Conservation (phyloP, 2,329 filamentous ascomycete species). For the Ascochyta viciae-villosae region DNA sequence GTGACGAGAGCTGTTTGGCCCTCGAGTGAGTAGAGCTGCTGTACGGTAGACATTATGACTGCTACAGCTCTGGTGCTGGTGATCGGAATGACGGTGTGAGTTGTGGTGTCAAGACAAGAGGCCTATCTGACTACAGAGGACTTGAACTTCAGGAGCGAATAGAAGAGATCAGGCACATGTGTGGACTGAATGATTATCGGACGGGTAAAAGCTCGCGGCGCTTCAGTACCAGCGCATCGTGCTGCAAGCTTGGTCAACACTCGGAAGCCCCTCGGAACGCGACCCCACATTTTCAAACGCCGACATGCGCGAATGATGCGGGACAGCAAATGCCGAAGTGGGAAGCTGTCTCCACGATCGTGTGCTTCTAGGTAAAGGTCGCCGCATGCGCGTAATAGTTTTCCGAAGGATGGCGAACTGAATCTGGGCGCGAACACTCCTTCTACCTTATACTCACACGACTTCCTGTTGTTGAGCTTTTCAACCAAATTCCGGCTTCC, state of each 20-base stretch:
- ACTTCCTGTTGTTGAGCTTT: neutral
- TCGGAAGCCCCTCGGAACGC: constrained; percentile 40
- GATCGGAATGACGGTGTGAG: constrained; percentile 8
- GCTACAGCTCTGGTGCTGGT: neutral
- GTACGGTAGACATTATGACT: constrained; percentile 38
- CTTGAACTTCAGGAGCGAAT: neutral
- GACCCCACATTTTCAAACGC: constrained; percentile 33
- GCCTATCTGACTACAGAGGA: neutral
- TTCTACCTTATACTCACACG: neutral
- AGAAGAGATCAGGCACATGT: neutral
- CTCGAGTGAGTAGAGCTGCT: constrained; percentile 57
- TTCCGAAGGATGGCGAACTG: constrained; percentile 13
- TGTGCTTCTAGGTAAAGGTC: constrained; percentile 30
- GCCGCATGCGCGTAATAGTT: constrained; percentile 30
- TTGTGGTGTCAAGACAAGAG: neutral
- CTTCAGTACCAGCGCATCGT: constrained; percentile 9
- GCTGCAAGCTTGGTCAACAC: constrained; percentile 16
- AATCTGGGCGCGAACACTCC: constrained; percentile 3
- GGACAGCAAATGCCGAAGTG: constrained; percentile 40
- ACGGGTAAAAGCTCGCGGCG: constrained; percentile 4
- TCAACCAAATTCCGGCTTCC: neutral
- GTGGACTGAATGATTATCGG: constrained; percentile 1
- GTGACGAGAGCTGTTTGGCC: constrained; percentile 59
- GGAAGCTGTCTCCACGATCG: constrained; percentile 37
- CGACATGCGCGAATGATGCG: constrained; percentile 19